Evolutionary conservation across 805 yeast species (phyloP).

Genomic region (Nakazawaea wickerhamii): DNA sequence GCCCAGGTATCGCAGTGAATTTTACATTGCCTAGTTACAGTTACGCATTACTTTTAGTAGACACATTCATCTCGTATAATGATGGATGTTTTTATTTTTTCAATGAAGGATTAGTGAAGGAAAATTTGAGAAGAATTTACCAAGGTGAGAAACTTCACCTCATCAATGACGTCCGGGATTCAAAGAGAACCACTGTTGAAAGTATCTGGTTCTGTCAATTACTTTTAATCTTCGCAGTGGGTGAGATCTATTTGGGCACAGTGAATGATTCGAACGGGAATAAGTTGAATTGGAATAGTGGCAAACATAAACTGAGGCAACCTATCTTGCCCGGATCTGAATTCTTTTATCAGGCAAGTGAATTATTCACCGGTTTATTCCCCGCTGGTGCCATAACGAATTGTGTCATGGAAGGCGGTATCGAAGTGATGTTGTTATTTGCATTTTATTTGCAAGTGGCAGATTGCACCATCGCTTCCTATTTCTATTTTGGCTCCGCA

Average conservation of each 20-base stretch:
- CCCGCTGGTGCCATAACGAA: constrained; percentile 78
- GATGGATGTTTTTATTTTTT: constrained; percentile 84
- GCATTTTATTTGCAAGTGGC: constrained; percentile 82
- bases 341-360: constrained; percentile 75
- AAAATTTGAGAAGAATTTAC: constrained; percentile 58
- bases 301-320: constrained; percentile 15
- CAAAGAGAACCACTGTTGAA: constrained; percentile 43
- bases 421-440: constrained; percentile 67
- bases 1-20: constrained; percentile 64
- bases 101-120: constrained; percentile 74
- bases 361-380: constrained; percentile 67
- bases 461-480: constrained; percentile 77
- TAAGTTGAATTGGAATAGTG: constrained; percentile 23
- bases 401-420: constrained; percentile 72
- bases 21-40: constrained; percentile 72
- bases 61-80: constrained; percentile 70
- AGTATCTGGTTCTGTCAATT: constrained; percentile 81
- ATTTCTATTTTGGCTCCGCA: constrained; percentile 75
- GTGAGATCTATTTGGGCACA: constrained; percentile 79
- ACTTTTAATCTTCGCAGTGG: constrained; percentile 66
- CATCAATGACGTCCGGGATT: constrained; percentile 34
- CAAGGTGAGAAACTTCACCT: constrained; percentile 23
- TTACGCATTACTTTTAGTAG: constrained; percentile 69
- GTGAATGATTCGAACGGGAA: constrained; percentile 58
- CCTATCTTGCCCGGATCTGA: constrained; percentile 72